Evolutionary conservation across 805 yeast genomes (phyloP), one percentile per base, ranked within the genome.

Genomic region (Metschnikowia koreensis): DNA sequence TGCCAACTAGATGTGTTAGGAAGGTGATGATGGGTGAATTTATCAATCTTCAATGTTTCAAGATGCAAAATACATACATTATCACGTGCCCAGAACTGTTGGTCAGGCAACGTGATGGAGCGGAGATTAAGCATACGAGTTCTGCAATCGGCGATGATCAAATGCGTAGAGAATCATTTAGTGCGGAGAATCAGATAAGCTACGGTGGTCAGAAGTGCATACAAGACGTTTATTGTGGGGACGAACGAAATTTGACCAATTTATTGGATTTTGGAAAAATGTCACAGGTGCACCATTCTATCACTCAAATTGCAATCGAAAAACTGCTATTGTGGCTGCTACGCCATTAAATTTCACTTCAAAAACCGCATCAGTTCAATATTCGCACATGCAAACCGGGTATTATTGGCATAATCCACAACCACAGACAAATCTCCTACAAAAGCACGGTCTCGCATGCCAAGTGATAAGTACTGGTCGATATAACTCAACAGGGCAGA

Each of bases 361-460:
- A n/a, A n/a, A n/a, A 10, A 29, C 33, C 10, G 33, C 33, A 29
- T 29, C 7, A 29, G 7, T 29, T 7, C 65, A 48, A 74, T 66
- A 57, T 74, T 73, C 27, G 77, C 74, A 62, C 79, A 74, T 2
- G 73, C 68, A 31, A 70, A 51, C 59, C 74, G 66, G 38, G 69
- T 52, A 52, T 62, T 60, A 57, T 73, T 64, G 48, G 52, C 51
- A 42, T 58, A 67, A 59, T 73, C 76, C 48, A 73, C 59, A 39
- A 70, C 75, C 16, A 74, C 68, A 9, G 75, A 70, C 50, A 69
- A 65, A 38, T 61, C 46, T 33, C 53, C 61, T 63, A 70, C 16
- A 51, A 55, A 41, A 12, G 74, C 73, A 22, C 51, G 44, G 56
- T 58, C 53, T 3, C 52, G 53, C 1, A 66, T 60, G 58, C 68